Evolutionary conservation across 352 stramenopile species (phyloP), one percentile per base, ranked within the genome.

Genomic region (Phytophthora rubi): DNA sequence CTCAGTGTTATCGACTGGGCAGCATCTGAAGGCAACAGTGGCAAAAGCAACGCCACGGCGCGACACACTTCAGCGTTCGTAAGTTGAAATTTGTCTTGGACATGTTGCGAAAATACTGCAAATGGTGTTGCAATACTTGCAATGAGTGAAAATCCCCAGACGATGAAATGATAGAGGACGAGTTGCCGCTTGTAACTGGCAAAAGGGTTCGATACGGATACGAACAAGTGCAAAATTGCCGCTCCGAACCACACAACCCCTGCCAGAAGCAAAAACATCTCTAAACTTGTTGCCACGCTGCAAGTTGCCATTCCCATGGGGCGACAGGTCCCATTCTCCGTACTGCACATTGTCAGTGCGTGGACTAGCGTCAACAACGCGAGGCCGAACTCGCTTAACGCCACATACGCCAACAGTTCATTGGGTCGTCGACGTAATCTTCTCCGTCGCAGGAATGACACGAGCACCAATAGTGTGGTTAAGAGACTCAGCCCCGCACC

Each of bases 171-270:
- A 30, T 88, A 93, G 9, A 80, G 59, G 47, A 81, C 70, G 16
- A 91, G 53, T 54, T 91, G 83, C 10, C 68, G 62, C 53, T 89
- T 89, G 77, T 91, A 90, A 70, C 83, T 89, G 4, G 83, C 81
- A 55, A 93, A 93, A 23, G 85, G 85, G 55, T 93, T 93, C 30
- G 85, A 90, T 1, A 93, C 68, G 4, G 85, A 90, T 18, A 91
- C 85, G 48, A 90, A 93, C 4, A 93, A 59, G 59, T 93, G 81
- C 15, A 90, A 59, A 73, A 93, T 91, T 6, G 83, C 83, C 15
- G 82, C 82, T 18, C 80, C 83, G 52, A 90, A 93, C 85, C 85
- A 93, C 3, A 82, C 82, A 28, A 91, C 78, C 16, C 82, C 84
- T 0, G 83, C 77, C 7, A 89, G 51, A 30, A 91, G 64, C 57